Evolutionary conservation across 1,284 basidiomycete species (phyloP).

Genomic region (Ceratobasidium sp.): DNA sequence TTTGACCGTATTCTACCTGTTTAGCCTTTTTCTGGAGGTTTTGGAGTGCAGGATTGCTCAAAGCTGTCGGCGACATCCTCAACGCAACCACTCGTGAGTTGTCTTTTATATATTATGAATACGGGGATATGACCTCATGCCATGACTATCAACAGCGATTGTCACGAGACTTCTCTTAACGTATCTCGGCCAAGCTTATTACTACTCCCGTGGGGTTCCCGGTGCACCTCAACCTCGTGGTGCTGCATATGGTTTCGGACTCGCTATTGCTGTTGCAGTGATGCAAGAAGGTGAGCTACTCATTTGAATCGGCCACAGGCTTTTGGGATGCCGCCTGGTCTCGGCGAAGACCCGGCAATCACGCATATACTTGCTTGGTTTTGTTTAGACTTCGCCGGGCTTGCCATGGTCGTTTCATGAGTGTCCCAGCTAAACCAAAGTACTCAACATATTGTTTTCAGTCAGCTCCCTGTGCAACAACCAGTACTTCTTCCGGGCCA

Average conservation of each 20-base stretch:
- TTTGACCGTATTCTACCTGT: not conserved
- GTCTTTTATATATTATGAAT: not conserved
- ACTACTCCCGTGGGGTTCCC: constrained; percentile 24
- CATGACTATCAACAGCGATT: constrained; percentile 7
- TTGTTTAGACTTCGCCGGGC: too few species aligned
- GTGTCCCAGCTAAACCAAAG: not conserved
- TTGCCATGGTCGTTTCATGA: too few species aligned
- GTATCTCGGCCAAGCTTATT: constrained; percentile 40
- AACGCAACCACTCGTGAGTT: constrained; percentile 38
- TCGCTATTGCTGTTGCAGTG: constrained; percentile 24
- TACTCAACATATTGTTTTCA: not conserved
- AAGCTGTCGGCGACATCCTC: constrained; percentile 22
- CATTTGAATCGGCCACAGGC: too few species aligned
- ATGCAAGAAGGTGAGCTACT: constrained; percentile 26
- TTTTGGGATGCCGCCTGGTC: too few species aligned
- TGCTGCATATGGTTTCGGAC: constrained; percentile 29
- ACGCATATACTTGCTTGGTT: too few species aligned
- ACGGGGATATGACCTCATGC: not conserved
- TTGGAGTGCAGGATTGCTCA: constrained; percentile 34
- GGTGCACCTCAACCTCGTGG: constrained; percentile 34
- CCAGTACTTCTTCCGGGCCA: constrained; percentile 42
- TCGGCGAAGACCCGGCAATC: too few species aligned
- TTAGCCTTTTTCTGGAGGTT: constrained; percentile 38
- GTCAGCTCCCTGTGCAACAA: constrained; percentile 40
- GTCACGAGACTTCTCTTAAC: constrained; percentile 38